A percentile compares a stretch with the other conserved stretches of the same genome.
These are phyloP conservation scores for Fusarium hainanense DNA, from an alignment of 2,329 filamentous ascomycete species.

Conservation along the genomic window DNA sequence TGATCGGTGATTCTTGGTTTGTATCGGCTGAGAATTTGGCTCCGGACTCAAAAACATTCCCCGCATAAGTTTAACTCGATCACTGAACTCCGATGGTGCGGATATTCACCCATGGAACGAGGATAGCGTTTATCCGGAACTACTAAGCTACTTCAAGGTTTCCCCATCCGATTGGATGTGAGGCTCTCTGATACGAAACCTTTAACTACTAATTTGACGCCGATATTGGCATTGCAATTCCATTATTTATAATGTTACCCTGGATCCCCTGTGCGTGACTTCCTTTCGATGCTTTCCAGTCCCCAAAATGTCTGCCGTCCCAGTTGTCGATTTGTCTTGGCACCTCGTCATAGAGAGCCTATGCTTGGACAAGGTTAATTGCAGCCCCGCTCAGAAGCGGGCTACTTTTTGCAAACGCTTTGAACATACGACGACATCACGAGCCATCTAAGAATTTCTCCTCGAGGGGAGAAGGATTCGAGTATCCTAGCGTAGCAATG, in stretches of 20 bases:
- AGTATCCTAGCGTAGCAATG: no score
- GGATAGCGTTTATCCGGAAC: background rate
- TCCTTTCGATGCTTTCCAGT: background rate
- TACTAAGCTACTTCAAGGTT: background rate
- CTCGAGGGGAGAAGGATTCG: no score
- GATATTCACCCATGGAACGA: background rate
- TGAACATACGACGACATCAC: background rate
- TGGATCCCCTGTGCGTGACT: background rate
- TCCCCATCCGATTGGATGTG: background rate
- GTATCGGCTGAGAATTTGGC: background rate
- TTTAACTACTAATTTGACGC: no score
- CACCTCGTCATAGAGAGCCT: background rate
- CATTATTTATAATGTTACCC: background rate
- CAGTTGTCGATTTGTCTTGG: background rate
- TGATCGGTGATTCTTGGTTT: background rate
- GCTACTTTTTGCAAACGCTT: background rate
- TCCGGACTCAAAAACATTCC: background rate
- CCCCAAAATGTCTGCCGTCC: background rate
- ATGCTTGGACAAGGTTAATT: background rate
- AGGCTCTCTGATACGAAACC: background rate
- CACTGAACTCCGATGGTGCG: background rate
- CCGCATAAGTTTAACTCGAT: background rate
- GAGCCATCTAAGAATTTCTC: no score
- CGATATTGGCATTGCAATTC: background rate
- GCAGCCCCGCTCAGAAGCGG: background rate